Base-by-base conservation (phyloP, 2,329 filamentous ascomycete genomes). In the Epichloe hybrida region DNA sequence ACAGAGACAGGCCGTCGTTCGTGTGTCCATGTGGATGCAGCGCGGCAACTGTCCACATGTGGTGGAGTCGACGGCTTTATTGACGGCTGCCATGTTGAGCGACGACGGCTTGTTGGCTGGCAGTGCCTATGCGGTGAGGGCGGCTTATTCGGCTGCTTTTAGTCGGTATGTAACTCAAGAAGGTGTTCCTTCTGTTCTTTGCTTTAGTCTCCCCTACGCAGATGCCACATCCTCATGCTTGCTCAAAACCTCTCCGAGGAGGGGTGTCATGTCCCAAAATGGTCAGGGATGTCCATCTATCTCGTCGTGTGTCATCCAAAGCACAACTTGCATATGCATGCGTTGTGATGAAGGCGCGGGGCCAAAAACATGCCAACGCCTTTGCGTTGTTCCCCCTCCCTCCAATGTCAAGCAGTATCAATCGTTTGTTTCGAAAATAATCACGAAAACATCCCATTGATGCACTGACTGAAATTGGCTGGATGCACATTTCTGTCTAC, bases 21-120 rank as follows among this genome's bases (percentile, higher is more conserved):
- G 75, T 48, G 79, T 83, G 46, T 75, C 76, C 41, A 75, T 83
- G 67, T 86, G 83, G 84, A 80, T 84, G 74, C 76, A 84, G 60
- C 79, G 84, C 62, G 82, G 82, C 56, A 80, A 80, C 59, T 84
- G 88, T 54, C 86, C 87, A 50, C 84, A 91, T 69, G 74, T 88
- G 66, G 77, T 91, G 50, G 86, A 91, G 67, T 86, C 83, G 37
- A 90, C 86, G 41, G 84, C 83, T 3, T 75, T 88, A 55, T 71
- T 93, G 53, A 79, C 79, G 57, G 80, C 84, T 54, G 85, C 84
- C 31, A 69, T 83, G 20, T 68, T 89, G 48, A 78, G 80, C 60
- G 85, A 89, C 67, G 71, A 72, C 54, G 63, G 64, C 61, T 65
- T 64, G n/a, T 68, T 74, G 41, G 72, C 72, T 43, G 70, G 47